phyloP scores from a whole-genome alignment of 306 rosid genomes.

The Geum urbanum region DNA sequence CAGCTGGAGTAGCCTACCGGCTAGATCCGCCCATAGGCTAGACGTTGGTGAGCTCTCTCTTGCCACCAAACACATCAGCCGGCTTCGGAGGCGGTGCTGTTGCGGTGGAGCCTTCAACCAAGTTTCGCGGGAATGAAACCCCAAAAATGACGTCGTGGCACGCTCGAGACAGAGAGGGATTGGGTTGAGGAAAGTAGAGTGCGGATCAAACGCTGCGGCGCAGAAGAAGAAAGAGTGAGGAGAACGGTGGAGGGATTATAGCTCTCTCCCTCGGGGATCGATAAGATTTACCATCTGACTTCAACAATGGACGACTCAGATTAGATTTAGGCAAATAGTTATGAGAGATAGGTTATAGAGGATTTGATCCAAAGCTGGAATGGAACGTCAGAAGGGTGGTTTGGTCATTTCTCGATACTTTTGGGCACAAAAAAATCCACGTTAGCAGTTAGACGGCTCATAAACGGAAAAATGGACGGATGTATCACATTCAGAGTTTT shows the following conservation, averaged over 20 bases:
- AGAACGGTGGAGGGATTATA: conserved; percentile 59
- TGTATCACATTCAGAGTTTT: too few relatives aligned
- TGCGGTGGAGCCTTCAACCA: conserved; percentile 18
- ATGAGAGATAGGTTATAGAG: too few relatives aligned
- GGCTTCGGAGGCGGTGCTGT: conserved; percentile 29
- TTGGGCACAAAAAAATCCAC: too few relatives aligned
- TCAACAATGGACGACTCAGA: too few relatives aligned
- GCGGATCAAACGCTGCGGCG: conserved; percentile 28
- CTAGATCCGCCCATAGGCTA: too few relatives aligned
- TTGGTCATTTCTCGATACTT: too few relatives aligned
- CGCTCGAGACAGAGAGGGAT: conserved; percentile 28
- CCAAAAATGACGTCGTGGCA: conserved; percentile 56
- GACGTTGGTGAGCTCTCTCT: conserved; percentile 51
- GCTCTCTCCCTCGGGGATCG: conserved; percentile 18
- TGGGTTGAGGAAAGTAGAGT: conserved; percentile 42
- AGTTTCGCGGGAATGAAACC: conserved; percentile 55
- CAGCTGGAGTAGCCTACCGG: too few relatives aligned
- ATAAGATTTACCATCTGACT: neutral
- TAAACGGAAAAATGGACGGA: too few relatives aligned
- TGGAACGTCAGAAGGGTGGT: too few relatives aligned
- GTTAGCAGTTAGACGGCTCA: too few relatives aligned
- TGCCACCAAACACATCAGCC: conserved; percentile 34
- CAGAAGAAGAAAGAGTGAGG: conserved; percentile 38
- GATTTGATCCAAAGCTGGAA: too few relatives aligned
- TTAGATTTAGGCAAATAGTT: too few relatives aligned